Evolutionary conservation across 768 basidiomycete species (phyloP), one percentile per base, ranked within the genome.

Genomic region (Chalciporus sphaerocephalus): DNA sequence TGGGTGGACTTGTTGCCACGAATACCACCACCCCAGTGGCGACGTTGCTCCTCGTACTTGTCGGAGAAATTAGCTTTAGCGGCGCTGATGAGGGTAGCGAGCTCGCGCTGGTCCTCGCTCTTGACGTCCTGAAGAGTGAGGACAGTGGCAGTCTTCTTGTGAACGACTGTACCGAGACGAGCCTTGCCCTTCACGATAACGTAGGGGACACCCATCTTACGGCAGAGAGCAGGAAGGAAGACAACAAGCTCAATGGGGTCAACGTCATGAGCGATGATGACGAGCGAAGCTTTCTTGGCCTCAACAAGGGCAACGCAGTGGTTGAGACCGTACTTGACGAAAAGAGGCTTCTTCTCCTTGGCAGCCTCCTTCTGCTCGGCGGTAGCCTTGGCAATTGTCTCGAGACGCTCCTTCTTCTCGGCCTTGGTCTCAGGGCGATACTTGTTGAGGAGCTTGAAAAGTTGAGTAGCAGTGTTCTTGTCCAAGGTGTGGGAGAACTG

Each of bases 181-280:
- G 95, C 92, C 74, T 97, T 97, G 73, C 89, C 87, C 76, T 97
- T 97, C 58, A 95, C 93, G 55, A 99, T 96, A 54, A 93, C 91
- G 73, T 98, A 97, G 32, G 94, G 94, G 25, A 97, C 88, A 68
- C 94, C 94, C 94, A 97, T 97, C 84, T 98, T 97, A 71, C 92
- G 86, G 77, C 95, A 98, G 50, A 97, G 85, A 44, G 95, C 93
- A 46, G 95, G 95, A 49, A 98, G 79, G 85, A 91, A 98, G 71
- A 99, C 82, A 55, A 99, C 95, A 60, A 99, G 87, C 74, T 99
- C 95, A 54, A 98, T 96, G 33, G 95, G 95, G 78, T 99, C 95
- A 50, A 99, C 95, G 67, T 98, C 94, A 67, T 97, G 92, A 28
- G 89, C 92, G 55, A 98, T 95, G 71, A 92, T 80, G 54, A 97